A percentile compares a stretch with the other conserved stretches of the same genome.
These are phyloP conservation scores for Lithospermum erythrorhizon DNA, from an alignment of 257 asterid genomes.

Conservation along the genomic window DNA sequence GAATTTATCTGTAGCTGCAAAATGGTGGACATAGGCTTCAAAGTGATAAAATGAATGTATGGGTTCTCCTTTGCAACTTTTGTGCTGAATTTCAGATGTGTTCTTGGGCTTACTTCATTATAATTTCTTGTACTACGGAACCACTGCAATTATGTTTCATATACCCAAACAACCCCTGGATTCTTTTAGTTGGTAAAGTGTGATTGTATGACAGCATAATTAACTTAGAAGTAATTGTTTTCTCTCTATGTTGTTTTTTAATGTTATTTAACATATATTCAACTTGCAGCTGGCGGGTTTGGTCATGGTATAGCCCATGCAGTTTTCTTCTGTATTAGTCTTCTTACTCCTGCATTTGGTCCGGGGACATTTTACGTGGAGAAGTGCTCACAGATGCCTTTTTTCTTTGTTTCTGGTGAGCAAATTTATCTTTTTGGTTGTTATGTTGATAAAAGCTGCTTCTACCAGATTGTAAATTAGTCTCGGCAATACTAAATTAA, in stretches of 20 bases:
- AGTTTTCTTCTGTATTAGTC: slow-evolving; percentile 91
- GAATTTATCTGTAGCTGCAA: no score
- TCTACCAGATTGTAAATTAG: not conserved
- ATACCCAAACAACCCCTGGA: no score
- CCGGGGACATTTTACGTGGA: slow-evolving; percentile 91
- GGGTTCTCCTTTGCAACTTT: no score
- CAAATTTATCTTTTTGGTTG: not conserved
- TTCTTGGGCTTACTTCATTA: no score
- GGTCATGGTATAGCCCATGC: slow-evolving; percentile 99
- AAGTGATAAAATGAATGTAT: no score
- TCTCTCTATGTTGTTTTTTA: slow-evolving; percentile 2
- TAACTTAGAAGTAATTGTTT: slow-evolving; percentile 5
- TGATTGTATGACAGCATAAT: not conserved
- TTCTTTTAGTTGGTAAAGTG: not conserved
- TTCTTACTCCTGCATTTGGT: slow-evolving; percentile 92
- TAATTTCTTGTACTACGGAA: no score
- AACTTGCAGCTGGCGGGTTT: slow-evolving; percentile 81
- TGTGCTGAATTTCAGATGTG: no score
- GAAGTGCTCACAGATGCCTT: slow-evolving; percentile 78
- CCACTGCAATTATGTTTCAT: no score
- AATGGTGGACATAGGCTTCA: no score
- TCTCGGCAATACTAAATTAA: not conserved
- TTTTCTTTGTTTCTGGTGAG: slow-evolving; percentile 83
- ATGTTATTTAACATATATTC: slow-evolving; percentile 9
- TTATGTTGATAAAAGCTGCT: not conserved